These are phyloP conservation scores for Dioscorea cayenensis DNA, from an alignment of 116 monocot species.

Conservation along the genomic window DNA sequence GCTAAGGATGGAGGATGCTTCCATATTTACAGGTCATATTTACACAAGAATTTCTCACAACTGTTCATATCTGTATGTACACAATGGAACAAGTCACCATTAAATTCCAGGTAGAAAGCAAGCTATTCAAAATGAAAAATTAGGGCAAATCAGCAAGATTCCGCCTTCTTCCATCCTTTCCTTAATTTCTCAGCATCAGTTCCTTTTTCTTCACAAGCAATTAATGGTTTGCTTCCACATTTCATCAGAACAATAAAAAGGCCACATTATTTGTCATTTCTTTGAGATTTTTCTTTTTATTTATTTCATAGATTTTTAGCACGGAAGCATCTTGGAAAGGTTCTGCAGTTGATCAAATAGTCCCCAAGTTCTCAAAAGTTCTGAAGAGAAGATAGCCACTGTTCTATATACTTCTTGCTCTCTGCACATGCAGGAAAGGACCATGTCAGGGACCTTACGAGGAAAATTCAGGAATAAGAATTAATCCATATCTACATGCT, in stretches of 20 bases:
- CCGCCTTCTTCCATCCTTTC: not conserved
- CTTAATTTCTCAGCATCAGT: not conserved
- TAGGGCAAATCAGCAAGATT: not conserved
- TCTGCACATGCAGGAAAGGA: constrained; percentile 24
- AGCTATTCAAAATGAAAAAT: not conserved
- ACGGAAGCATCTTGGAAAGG: not conserved
- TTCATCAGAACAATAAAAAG: not conserved
- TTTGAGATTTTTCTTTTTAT: not conserved
- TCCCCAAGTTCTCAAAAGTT: constrained; percentile 11
- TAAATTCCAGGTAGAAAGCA: not conserved
- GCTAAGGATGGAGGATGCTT: not conserved
- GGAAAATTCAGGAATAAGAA: too few species aligned
- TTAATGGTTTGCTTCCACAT: not conserved
- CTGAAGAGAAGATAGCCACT: constrained; percentile 43
- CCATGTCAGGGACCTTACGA: too few species aligned
- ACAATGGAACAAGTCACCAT: not conserved
- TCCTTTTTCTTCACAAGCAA: not conserved
- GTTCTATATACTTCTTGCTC: constrained; percentile 24
- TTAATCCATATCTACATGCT: too few species aligned
- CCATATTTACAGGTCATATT: constrained; percentile 1
- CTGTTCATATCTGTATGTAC: not conserved
- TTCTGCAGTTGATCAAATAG: not conserved
- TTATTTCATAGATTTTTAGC: not conserved
- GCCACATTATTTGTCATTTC: not conserved
- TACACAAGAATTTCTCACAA: constrained; percentile 2